Percentiles rank a stretch among this genome's conserved stretches.
Conservation (phyloP, 2,329 filamentous ascomycete genomes). For the Aspergillus udagawae region DNA sequence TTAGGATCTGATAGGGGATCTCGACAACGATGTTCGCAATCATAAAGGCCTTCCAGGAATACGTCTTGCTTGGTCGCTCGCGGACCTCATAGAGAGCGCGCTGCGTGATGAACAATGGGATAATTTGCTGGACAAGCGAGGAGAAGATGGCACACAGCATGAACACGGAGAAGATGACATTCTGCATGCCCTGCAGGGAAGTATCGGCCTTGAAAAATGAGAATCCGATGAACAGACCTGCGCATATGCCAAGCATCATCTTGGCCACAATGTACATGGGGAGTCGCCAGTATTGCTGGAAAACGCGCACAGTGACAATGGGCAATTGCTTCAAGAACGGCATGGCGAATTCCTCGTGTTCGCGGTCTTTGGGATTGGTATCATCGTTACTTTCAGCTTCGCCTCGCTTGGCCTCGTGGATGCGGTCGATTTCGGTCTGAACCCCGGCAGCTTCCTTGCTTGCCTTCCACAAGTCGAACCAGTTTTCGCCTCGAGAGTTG, state of each 20-base stretch:
- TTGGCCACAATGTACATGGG: conserved; percentile 84
- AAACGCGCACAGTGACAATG: conserved; percentile 67
- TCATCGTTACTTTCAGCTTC: conserved; percentile 12
- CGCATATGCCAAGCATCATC: conserved; percentile 57
- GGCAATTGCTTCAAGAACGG: conserved; percentile 63
- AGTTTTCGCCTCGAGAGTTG: conserved; percentile 44
- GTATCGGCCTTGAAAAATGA: conserved; percentile 70
- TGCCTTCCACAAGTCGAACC: conserved; percentile 59
- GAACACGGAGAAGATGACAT: conserved; percentile 82
- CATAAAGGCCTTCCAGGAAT: conserved; percentile 83
- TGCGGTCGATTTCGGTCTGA: conserved; percentile 53
- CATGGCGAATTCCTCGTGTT: conserved; percentile 72
- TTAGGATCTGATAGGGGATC: conserved; percentile 73
- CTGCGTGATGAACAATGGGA: conserved; percentile 81
- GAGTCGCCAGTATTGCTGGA: conserved; percentile 86
- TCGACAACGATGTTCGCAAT: conserved; percentile 78
- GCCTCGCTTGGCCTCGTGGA: conserved; percentile 47
- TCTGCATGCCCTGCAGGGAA: conserved; percentile 72
- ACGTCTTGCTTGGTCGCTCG: conserved; percentile 78
- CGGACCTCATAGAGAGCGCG: conserved; percentile 78
- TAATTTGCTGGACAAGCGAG: conserved; percentile 43
- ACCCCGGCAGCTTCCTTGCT: conserved; percentile 53
- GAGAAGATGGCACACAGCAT: conserved; percentile 71
- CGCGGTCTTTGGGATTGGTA: conserved; percentile 50
- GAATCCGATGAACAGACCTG: conserved; percentile 74